Evolutionary conservation across 2,329 filamentous ascomycete genomes (phyloP), one percentile per base, ranked within the genome.

Genomic region (Lojkania enalia): DNA sequence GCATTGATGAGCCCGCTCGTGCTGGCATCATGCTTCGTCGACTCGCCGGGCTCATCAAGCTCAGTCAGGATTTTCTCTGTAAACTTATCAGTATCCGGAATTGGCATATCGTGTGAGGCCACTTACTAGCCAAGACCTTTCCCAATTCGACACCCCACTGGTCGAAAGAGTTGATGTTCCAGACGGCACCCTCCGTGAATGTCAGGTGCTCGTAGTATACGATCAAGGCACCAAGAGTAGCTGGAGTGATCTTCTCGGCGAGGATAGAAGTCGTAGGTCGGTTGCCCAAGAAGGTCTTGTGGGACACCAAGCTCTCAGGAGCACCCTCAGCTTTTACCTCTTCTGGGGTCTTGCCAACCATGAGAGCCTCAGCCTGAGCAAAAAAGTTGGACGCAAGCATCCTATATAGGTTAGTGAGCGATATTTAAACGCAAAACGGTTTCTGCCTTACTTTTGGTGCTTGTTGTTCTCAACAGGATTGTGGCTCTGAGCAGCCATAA

Each of bases 151-250:
- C 94, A 75, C 94, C 94, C 94, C 94, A 99, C 80, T 99, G 94
- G 77, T 99, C 94, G 69, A 97, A 99, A 66, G 86, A 90, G 83
- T 99, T 99, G 80, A 99, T 96, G 77, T 97, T 95, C 94, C 94
- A 99, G 70, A 99, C 80, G 40, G 91, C 92, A 63, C 94, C 94
- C 77, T 99, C 94, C 27, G 89, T 95, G 74, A 99, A 99, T 44
- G 94, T 97, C 51, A 97, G 77, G 76, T 99, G 94, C 81, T 99
- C 94, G 75, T 99, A 99, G 82, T 97, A 99, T 56, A 90, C 92
- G 62, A 99, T 99, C 61, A 99, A 76, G 3, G 94, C 92, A 67
- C 94, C 94, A 36, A 99, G 83, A 63, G 95, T 90, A 32, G 86
- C 89, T 6, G 94, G 94, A 14, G 94, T 96, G 69, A 99, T 97